Evolutionary conservation across 805 yeast genomes (phyloP), one percentile per base, ranked within the genome.

Genomic region (Nakazawaea laoshanensis): DNA sequence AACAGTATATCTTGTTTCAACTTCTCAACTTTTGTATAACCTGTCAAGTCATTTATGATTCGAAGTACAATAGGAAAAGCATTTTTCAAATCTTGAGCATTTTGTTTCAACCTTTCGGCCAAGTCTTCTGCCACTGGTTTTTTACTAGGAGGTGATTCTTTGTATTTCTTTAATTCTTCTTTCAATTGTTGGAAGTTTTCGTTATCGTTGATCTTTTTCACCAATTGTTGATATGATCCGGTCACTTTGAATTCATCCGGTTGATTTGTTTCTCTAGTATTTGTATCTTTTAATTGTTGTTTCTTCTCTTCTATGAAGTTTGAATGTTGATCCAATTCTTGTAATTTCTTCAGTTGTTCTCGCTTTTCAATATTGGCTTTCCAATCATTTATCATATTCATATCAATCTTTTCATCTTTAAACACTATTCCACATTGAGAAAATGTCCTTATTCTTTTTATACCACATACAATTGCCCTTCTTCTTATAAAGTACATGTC

Each of bases 31-130:
- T 77, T 65, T 0, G 86, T 69, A 53, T 92, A 92, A 0, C 98
- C 98, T 0, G 98, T 89, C 8, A 87, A 77, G 45, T 87, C 95
- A 48, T 92, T 92, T 21, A 89, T 63, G 2, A 88, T 71, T 39
- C 73, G 65, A 0, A 84, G 69, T 0, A 83, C 79, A 0, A 74
- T 66, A 33, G 70, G 63, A 5, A 76, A 61, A 1, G 82, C 67
- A 12, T 65, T 74, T 39, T 68, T 79, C 27, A 77, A 48, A 2
- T 77, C 71, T 38, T 66, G 72, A 15, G 76, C 57, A 45, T 68
- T 70, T n/a, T 55, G 42, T 25, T 61, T 71, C 15, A 76, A 43
- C 40, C 58, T 61, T 36, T 68, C 63, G 26, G 65, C 47, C 4
- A 61, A 48, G 24, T 64, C 62, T 17, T 57, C 56, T 8, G 17